Evolutionary conservation across 2,329 filamentous ascomycete species (phyloP), one percentile per base, ranked within the genome.

Genomic region (Exophiala alcalophila): DNA sequence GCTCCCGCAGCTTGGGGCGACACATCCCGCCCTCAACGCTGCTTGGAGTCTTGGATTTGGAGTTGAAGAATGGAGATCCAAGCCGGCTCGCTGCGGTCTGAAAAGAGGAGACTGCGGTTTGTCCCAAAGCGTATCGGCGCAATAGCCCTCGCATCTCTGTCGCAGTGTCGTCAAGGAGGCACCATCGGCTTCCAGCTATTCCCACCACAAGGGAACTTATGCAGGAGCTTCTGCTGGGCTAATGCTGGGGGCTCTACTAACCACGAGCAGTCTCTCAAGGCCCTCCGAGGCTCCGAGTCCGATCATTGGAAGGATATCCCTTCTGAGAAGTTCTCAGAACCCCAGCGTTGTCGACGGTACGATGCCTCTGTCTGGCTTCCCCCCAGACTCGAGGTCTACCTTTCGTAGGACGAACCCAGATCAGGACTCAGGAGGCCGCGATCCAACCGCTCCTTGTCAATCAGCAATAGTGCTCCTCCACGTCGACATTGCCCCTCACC

Each of bases 191-290:
- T 34, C 15, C 39, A 14, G 16, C 19, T 16, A 25, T n/a, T 12
- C 40, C 47, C 38, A 21, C 40, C 35, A 15, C 31, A 20, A 5
- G 20, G 25, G 35, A 30, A 9, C 40, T 47, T 40, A 44, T 51
- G 48, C 48, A 51, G 48, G 48, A 44, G 43, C 39, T 44, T 49
- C n/a, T 21, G 32, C 37, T 32, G 32, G 24, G 25, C 23, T 40
- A 29, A 40, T 16, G 31, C 11, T 24, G n/a, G 5, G 29, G 4
- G 4, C 11, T 6, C n/a, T n/a, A n/a, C 24, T 18, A n/a, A n/a
- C 14, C 35, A 27, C 35, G 7, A 25, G 23, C 23, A 25, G n/a
- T 7, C 23, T 25, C 7, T 7, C 11, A 14, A 30, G 12, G 6
- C 26, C 4, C 19, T 8, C 28, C 15, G 28, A 16, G 28, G 8